These are phyloP conservation scores for Suillus americanus DNA, from an alignment of 768 basidiomycete species.

Conservation along the genomic window DNA sequence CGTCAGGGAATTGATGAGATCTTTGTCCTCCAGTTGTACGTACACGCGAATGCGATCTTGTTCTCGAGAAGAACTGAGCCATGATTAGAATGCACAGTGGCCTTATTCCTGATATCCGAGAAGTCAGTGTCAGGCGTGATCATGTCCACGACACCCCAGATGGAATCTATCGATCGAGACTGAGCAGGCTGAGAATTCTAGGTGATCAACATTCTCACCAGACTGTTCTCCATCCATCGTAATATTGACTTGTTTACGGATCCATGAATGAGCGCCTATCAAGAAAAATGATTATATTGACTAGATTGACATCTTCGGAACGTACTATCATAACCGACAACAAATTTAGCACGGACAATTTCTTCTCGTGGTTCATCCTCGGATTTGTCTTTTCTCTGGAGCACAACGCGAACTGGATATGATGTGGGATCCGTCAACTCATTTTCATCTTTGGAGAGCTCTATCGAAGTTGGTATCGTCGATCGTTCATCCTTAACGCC, in stretches of 20 bases:
- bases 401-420: conserved; percentile 23
- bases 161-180: conserved; percentile 27
- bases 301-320: not conserved
- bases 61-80: conserved; percentile 50
- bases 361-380: conserved; percentile 44
- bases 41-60: conserved; percentile 48
- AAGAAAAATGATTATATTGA: not conserved
- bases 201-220: conserved; percentile 23
- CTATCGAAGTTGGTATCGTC: conserved; percentile 26
- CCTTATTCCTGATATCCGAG: conserved; percentile 50
- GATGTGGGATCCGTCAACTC: conserved; percentile 22
- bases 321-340: conserved; percentile 74
- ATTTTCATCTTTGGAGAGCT: conserved; percentile 26
- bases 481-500: conserved; percentile 35
- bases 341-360: conserved; percentile 67
- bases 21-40: conserved; percentile 45
- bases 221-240: conserved; percentile 76
- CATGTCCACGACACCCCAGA: conserved; percentile 48
- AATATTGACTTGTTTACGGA: conserved; percentile 64
- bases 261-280: conserved; percentile 80
- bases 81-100: conserved; percentile 49
- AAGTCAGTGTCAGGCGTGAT: conserved; percentile 47
- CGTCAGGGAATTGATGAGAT: conserved; percentile 35
- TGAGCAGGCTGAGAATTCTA: not conserved
- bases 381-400: conserved; percentile 19